Conservation (phyloP, 257 asterid genomes). For the Petunia axillaris region DNA sequence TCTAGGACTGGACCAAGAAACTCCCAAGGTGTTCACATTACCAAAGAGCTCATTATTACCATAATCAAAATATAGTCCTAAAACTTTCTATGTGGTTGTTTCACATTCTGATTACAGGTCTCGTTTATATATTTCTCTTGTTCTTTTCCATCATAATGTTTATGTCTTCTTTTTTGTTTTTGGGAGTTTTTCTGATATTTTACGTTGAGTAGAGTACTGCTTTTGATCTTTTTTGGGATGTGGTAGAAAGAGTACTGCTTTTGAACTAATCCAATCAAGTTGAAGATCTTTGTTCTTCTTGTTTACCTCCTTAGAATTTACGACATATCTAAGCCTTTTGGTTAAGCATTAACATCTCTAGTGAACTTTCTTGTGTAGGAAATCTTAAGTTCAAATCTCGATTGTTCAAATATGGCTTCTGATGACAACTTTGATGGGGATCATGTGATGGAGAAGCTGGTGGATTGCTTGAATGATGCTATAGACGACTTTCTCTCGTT, state of each 20-base stretch:
- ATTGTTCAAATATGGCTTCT: slow-evolving; percentile 5
- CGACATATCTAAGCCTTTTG: background rate
- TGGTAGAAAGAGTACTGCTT: too few relatives aligned
- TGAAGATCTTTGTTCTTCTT: background rate
- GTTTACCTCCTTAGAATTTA: background rate
- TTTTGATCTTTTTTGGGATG: too few relatives aligned
- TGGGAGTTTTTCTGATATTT: background rate
- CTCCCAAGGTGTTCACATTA: background rate
- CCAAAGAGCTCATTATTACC: background rate
- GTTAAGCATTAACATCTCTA: background rate
- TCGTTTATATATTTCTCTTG: background rate
- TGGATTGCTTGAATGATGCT: slow-evolving; percentile 42
- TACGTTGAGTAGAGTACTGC: background rate
- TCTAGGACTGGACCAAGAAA: background rate
- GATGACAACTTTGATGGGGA: slow-evolving; percentile 25
- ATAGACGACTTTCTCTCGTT: slow-evolving; percentile 49
- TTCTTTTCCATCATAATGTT: background rate
- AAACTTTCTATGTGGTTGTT: background rate
- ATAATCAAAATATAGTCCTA: background rate
- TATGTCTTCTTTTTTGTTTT: background rate
- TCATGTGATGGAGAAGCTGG: slow-evolving; percentile 36
- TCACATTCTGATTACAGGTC: background rate
- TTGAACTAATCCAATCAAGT: background rate
- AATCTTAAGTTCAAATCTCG: slow-evolving; percentile 19
- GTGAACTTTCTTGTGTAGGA: slow-evolving; percentile 40